These are phyloP conservation scores for Mortierella sp. DNA, from an alignment of 371 early-diverging fungal genomes.

Conservation along the genomic window DNA sequence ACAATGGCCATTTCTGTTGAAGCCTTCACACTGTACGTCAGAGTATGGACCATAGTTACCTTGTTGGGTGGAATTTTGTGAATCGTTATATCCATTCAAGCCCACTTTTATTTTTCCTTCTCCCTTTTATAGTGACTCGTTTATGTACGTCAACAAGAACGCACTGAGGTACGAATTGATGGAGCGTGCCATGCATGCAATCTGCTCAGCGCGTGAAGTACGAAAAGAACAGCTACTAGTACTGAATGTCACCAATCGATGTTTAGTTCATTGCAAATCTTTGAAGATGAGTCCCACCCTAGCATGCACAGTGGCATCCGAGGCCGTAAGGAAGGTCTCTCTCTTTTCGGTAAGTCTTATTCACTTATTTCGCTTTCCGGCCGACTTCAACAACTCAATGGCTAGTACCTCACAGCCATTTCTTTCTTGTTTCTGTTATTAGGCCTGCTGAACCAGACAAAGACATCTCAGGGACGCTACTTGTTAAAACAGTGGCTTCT, in stretches of 20 bases:
- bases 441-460: constrained; percentile 77
- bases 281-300: constrained; percentile 77
- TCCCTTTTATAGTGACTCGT: constrained; percentile 43
- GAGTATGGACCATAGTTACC: background rate
- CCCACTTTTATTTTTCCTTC: background rate
- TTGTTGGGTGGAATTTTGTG: background rate
- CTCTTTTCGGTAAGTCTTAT: constrained; percentile 71
- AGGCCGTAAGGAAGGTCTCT: constrained; percentile 74
- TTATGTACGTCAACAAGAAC: constrained; percentile 72
- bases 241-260: background rate
- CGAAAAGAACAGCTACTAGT: background rate
- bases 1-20: constrained; percentile 27
- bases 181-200: background rate
- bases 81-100: background rate
- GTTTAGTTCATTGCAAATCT: constrained; percentile 78
- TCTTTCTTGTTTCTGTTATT: background rate
- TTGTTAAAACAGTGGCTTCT: constrained; percentile 77
- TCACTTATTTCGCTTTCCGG: background rate
- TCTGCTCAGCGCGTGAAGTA: background rate
- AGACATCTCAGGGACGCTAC: constrained; percentile 69
- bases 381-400: background rate
- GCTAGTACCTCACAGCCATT: too few relatives aligned
- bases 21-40: constrained; percentile 47
- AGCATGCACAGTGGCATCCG: constrained; percentile 68
- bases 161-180: constrained; percentile 61